Conservation (phyloP, 805 yeast genomes). For the Grigorovia transvaalensis region DNA sequence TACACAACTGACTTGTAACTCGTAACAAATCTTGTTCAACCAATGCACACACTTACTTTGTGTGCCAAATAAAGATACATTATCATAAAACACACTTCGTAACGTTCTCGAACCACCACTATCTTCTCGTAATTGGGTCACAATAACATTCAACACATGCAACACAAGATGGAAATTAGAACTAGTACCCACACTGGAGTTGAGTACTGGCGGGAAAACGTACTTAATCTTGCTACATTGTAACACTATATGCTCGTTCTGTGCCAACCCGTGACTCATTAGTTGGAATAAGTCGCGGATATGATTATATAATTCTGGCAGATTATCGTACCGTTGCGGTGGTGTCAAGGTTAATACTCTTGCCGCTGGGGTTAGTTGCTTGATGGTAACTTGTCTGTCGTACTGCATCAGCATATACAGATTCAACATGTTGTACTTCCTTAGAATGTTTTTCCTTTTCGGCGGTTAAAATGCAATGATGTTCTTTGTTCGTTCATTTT, state of each 20-base stretch:
- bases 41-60: constrained; percentile 37
- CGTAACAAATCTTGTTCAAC: constrained; percentile 29
- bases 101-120: constrained; percentile 13
- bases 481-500: too few species aligned
- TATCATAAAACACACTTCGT: constrained; percentile 54
- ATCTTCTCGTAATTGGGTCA: not conserved
- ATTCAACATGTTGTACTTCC: not conserved
- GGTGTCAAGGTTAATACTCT: not conserved
- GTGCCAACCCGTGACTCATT: not conserved
- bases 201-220: not conserved
- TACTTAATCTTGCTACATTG: not conserved
- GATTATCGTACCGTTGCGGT: not conserved
- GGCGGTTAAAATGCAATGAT: not conserved
- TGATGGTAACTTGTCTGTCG: not conserved
- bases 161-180: constrained; percentile 9
- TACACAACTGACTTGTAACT: constrained; percentile 27
- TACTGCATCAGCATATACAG: not conserved
- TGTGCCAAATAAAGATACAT: constrained; percentile 40
- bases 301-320: not conserved
- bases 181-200: not conserved
- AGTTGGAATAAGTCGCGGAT: not conserved
- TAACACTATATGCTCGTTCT: not conserved
- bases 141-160: constrained; percentile 11
- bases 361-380: not conserved
- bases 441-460: not conserved